Evolutionary conservation across 345 rosid species (phyloP).

Genomic region (Rhizophora apiculata): DNA sequence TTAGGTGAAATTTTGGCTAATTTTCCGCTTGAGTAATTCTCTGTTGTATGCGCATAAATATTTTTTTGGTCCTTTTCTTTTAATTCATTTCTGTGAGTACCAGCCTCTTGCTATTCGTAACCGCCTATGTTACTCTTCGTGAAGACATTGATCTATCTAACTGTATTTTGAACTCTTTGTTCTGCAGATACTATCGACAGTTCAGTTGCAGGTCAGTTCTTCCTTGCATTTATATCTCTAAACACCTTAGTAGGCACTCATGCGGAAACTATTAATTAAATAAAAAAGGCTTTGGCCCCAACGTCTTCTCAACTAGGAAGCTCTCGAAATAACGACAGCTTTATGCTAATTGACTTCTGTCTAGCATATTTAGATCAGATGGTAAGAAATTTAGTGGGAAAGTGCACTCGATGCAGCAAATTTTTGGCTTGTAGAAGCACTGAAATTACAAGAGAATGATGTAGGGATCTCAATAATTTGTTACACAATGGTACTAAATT

Average conservation of each 20-base stretch:
- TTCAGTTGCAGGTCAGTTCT: constrained; percentile 32
- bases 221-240: neutral
- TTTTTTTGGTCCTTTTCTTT: neutral
- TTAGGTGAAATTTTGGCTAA: neutral
- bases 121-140: neutral
- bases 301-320: no score
- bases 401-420: no score
- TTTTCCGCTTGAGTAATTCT: neutral
- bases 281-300: neutral
- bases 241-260: neutral
- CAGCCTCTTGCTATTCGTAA: neutral
- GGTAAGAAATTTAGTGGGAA: no score
- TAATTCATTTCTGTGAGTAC: neutral
- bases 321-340: neutral
- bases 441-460: no score
- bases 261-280: neutral
- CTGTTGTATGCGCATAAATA: neutral
- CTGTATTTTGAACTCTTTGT: constrained; percentile 5
- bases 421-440: no score
- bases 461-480: no score
- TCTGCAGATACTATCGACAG: constrained; percentile 28
- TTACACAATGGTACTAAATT: no score
- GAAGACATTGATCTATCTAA: neutral
- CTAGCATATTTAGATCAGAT: no score
- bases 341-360: no score